Conservation (phyloP, 2,329 filamentous ascomycete species). For the Trichoderma lentiforme region DNA sequence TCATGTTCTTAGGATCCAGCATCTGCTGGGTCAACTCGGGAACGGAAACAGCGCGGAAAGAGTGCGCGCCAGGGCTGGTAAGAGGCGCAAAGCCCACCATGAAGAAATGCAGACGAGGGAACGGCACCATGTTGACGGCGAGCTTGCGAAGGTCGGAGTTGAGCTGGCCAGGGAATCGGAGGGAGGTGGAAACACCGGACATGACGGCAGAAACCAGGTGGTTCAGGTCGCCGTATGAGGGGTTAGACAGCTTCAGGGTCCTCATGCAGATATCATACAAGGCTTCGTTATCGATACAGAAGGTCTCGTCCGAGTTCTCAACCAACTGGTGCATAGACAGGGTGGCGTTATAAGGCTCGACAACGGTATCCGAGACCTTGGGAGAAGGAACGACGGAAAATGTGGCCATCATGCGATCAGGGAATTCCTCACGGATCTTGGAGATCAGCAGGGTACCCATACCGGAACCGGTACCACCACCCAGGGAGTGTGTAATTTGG, state of each 20-base stretch:
- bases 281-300: constrained; percentile 99
- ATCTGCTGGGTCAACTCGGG: constrained; percentile 99
- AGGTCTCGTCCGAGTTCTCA: constrained; percentile 99
- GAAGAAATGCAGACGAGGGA: constrained; percentile 99
- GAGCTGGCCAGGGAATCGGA: constrained; percentile 98
- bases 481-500: constrained; percentile 99
- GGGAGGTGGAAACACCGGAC: constrained; percentile 96
- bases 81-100: constrained; percentile 99
- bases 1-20: constrained; percentile 99
- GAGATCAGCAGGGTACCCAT: constrained; percentile 99
- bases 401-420: constrained; percentile 99
- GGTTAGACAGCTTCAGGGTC: constrained; percentile 97
- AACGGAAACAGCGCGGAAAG: constrained; percentile 95
- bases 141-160: constrained; percentile 99
- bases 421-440: constrained; percentile 99
- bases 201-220: constrained; percentile 99
- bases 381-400: constrained; percentile 98
- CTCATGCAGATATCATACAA: constrained; percentile 99
- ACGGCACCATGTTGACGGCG: constrained; percentile 99
- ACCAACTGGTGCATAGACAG: constrained; percentile 98
- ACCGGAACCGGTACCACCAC: constrained; percentile 99
- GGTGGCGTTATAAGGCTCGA: constrained; percentile 99
- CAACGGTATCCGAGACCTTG: constrained; percentile 99
- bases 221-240: constrained; percentile 98
- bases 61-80: constrained; percentile 77